Base-by-base conservation (phyloP, 192 early-diverging fungal genomes). In the Dispira simplex region DNA sequence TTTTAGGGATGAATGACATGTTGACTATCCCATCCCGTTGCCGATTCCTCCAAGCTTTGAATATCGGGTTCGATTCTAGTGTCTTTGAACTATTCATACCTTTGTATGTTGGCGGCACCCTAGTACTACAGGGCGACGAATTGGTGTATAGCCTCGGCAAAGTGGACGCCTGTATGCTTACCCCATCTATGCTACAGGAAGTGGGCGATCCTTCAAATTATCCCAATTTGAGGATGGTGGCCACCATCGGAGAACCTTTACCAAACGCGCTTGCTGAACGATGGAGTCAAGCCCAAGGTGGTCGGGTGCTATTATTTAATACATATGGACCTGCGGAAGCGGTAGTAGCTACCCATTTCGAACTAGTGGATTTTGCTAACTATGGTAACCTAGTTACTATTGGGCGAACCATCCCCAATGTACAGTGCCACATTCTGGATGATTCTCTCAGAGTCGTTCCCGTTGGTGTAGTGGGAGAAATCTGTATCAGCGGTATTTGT, bases 31-130 rank as follows among this genome's bases (percentile, higher is more conserved):
- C 48, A 20, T 51, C 48, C 48, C 16, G 21, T 9, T 51, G 48
- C 9, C 48, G 48, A 23, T 51, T 51, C 48, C 48, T 51, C 18
- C 48, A 51, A 51, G 21, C 48, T 23, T 51, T 51, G 48, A 51
- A 23, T 51, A 51, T 51, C 9, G 48, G 18, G 18, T 51, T 51
- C 9, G 48, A 51, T 23, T 51, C 48, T 1, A 16, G 16, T 9
- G 48, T 51, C 4, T 23, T 51, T 4, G 48, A 51, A 51, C 4
- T 51, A 51, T 51, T 51, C 48, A 20, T 16, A 1, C 16, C 48
- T 51, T 51, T 51, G 4, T 23, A 51, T 51, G 21, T 23, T 23
- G 9, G 48, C 48, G 48, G 48, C 9, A 51, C 48, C 1, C 9
- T 51, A 9, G 48, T 51, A 23, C 48, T 51, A 51, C 48, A 51